Percentiles rank a stretch among this genome's conserved stretches.
Evolutionary conservation across 139 green algal species (phyloP).

Genomic region (Chlorella ohadii): DNA sequence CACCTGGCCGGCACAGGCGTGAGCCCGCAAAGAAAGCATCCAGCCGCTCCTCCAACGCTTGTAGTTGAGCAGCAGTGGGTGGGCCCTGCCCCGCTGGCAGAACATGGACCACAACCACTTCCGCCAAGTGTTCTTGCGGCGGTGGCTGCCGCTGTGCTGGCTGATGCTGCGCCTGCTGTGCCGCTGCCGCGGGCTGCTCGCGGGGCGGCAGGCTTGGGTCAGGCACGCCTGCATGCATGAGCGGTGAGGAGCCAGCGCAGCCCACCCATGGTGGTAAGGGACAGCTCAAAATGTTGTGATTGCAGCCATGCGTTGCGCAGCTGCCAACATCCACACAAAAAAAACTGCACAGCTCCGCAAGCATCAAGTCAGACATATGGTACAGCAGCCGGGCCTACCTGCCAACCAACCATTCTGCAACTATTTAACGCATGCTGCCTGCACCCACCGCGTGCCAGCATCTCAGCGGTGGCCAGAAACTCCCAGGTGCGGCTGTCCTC

Average conservation of each 20-base stretch:
- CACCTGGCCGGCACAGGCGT: constrained; percentile 5
- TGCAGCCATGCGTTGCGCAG: too few relatives aligned
- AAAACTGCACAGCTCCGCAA: too few relatives aligned
- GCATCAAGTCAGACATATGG: too few relatives aligned
- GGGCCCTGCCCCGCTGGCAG: not conserved
- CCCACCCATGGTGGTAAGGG: too few relatives aligned
- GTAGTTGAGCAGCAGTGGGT: not conserved
- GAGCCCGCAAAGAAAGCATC: constrained; percentile 8
- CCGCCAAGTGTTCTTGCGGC: constrained; percentile 21
- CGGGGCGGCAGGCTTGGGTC: constrained; percentile 20
- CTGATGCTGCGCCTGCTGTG: not conserved
- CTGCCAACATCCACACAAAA: too few relatives aligned
- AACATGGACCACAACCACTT: constrained; percentile 32
- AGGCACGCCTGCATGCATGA: not conserved
- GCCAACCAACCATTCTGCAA: too few relatives aligned
- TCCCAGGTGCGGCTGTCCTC: constrained; percentile 1
- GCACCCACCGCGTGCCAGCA: constrained; percentile 17
- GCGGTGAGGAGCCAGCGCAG: too few relatives aligned
- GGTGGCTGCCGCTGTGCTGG: not conserved
- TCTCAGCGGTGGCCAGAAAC: constrained; percentile 16
- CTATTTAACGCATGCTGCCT: too few relatives aligned
- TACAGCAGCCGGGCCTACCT: too few relatives aligned
- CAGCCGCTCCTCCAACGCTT: constrained; percentile 7
- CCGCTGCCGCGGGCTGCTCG: not conserved
- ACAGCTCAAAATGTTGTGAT: too few relatives aligned